These are phyloP conservation scores for Ustanciosporium gigantosporum DNA, from an alignment of 1,284 basidiomycete species.

Conservation along the genomic window DNA sequence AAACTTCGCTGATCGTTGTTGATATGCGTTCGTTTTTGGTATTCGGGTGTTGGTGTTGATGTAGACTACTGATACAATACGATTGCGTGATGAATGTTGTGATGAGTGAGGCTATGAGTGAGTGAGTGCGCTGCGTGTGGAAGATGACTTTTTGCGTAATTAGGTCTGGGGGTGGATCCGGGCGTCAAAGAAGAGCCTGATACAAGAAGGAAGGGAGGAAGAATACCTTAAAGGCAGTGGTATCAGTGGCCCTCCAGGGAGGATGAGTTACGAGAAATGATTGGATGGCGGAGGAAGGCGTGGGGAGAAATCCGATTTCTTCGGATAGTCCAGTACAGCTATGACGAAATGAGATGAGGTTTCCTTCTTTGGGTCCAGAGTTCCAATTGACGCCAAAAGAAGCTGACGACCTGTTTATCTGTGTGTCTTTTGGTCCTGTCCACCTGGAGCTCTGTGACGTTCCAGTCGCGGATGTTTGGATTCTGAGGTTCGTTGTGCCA, in stretches of 20 bases:
- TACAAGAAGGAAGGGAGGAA: background rate
- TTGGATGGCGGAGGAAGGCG: background rate
- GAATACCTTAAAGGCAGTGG: background rate
- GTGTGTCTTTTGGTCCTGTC: constrained; percentile 70
- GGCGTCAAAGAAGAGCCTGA: background rate
- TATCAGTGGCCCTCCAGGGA: background rate
- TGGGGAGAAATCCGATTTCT: too few relatives aligned
- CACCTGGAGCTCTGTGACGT: constrained; percentile 83
- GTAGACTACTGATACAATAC: too few relatives aligned
- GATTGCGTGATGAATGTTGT: too few relatives aligned
- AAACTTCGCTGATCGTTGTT: too few relatives aligned
- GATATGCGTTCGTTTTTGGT: too few relatives aligned
- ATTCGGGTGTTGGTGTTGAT: too few relatives aligned
- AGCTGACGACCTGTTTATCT: constrained; percentile 91
- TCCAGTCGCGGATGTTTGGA: constrained; percentile 89
- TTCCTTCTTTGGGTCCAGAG: constrained; percentile 69
- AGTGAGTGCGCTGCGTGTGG: too few relatives aligned
- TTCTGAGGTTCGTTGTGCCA: constrained; percentile 90
- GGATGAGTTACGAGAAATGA: too few relatives aligned
- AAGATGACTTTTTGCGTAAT: too few relatives aligned
- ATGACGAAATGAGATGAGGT: constrained; percentile 32
- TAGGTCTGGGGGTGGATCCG: too few relatives aligned
- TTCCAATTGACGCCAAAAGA: constrained; percentile 91
- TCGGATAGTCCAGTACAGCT: too few relatives aligned
- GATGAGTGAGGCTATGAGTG: too few relatives aligned